These are phyloP conservation scores for Madurella mycetomatis DNA, from an alignment of 2,329 filamentous ascomycete genomes.

Conservation along the genomic window DNA sequence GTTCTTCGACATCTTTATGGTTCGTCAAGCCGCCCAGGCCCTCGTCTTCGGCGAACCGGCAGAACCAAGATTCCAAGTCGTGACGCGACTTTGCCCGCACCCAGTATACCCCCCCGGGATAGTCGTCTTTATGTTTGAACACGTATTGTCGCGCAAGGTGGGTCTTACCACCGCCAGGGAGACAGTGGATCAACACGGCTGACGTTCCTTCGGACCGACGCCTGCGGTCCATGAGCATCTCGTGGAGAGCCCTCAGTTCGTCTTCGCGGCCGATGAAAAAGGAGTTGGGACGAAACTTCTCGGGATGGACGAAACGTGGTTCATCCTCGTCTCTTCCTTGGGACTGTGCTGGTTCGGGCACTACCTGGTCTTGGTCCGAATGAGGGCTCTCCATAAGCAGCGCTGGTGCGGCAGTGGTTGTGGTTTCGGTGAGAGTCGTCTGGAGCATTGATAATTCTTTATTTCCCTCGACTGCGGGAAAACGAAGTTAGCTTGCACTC, in stretches of 20 bases:
- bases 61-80: slow-evolving; percentile 58
- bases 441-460: slow-evolving; percentile 14
- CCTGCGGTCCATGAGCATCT: slow-evolving; percentile 53
- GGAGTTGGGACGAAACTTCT: slow-evolving; percentile 58
- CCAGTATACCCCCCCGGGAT: slow-evolving; percentile 66
- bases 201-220: slow-evolving; percentile 54
- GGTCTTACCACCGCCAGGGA: slow-evolving; percentile 64
- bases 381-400: neutral
- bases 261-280: slow-evolving; percentile 58
- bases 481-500: slow-evolving; percentile 24
- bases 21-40: slow-evolving; percentile 42
- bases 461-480: slow-evolving; percentile 19
- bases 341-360: neutral
- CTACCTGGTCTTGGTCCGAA: no score
- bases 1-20: slow-evolving; percentile 36
- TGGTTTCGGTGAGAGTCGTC: slow-evolving; percentile 3
- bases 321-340: slow-evolving; percentile 12
- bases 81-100: slow-evolving; percentile 57
- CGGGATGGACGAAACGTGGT: slow-evolving; percentile 43
- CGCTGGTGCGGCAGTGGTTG: slow-evolving; percentile 6
- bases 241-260: slow-evolving; percentile 55
- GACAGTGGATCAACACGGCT: slow-evolving; percentile 59
- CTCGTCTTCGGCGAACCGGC: slow-evolving; percentile 59
- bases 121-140: slow-evolving; percentile 54
- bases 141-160: slow-evolving; percentile 66